A percentile compares a stretch with the other conserved stretches of the same genome.
phyloP scores from a whole-genome alignment of 192 early-diverging fungal genomes.

The Linnemannia hyalina region DNA sequence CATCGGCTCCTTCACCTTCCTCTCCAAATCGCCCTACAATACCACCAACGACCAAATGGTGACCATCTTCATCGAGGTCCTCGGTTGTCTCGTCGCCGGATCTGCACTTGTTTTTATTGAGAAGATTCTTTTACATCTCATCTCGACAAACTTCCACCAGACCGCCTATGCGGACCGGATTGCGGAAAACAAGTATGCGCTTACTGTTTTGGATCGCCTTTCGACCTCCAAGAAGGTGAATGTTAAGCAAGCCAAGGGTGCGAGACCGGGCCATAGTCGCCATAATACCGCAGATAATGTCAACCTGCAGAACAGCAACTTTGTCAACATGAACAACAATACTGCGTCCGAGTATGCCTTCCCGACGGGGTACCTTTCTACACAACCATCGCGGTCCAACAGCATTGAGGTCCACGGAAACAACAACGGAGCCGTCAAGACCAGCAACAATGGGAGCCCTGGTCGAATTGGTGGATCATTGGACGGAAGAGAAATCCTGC shows the following conservation, averaged over 20 bases:
- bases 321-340: background rate
- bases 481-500: conserved; percentile 11
- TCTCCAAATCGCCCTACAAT: conserved; percentile 30
- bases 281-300: conserved; percentile 27
- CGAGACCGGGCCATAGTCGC: conserved; percentile 32
- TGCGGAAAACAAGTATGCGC: conserved; percentile 65
- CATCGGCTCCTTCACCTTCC: conserved; percentile 45
- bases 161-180: conserved; percentile 76
- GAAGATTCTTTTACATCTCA: conserved; percentile 72
- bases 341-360: conserved; percentile 16
- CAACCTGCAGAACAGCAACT: background rate
- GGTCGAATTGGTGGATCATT: background rate
- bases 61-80: conserved; percentile 38
- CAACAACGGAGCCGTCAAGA: background rate
- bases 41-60: conserved; percentile 20
- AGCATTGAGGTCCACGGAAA: conserved; percentile 27
- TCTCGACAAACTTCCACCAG: conserved; percentile 73
- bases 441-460: background rate
- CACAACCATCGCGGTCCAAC: conserved; percentile 33
- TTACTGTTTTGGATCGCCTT: conserved; percentile 68
- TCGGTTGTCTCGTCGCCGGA: conserved; percentile 34
- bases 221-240: conserved; percentile 58
- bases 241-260: conserved; percentile 1
- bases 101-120: conserved; percentile 55
- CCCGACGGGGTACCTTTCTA: conserved; percentile 27